Percentiles rank a stretch among this genome's conserved stretches.
Evolutionary conservation across 306 rosid species (phyloP).

Genomic region (Ziziphus jujuba): DNA sequence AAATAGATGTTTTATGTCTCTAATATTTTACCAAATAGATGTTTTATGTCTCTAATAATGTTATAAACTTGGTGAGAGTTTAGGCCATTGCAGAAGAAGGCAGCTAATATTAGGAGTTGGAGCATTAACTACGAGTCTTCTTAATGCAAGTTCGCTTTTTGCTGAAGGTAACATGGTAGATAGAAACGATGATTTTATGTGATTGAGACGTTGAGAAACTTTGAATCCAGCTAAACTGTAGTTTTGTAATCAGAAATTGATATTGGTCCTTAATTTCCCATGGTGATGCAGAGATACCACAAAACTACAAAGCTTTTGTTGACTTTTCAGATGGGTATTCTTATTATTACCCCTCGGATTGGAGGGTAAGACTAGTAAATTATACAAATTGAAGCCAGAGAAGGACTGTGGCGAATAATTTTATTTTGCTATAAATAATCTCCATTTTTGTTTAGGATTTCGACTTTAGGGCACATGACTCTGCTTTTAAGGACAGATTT

Average conservation of each 20-base stretch:
- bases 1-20: neutral
- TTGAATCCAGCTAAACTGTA: neutral
- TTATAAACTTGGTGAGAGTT: slow-evolving; percentile 4
- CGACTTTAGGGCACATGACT: slow-evolving; percentile 93
- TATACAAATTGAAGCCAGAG: neutral
- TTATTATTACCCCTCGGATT: slow-evolving; percentile 79
- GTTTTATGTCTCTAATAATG: neutral
- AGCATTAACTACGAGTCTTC: slow-evolving; percentile 59
- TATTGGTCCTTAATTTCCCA: neutral
- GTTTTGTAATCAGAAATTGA: neutral
- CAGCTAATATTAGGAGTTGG: slow-evolving; percentile 72
- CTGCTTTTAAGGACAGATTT: slow-evolving; percentile 85
- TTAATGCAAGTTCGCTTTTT: slow-evolving; percentile 45
- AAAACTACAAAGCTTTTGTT: slow-evolving; percentile 68
- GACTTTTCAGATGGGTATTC: slow-evolving; percentile 85
- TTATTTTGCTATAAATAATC: neutral
- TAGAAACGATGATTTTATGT: neutral
- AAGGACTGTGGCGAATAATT: neutral
- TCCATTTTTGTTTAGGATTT: slow-evolving; percentile 59
- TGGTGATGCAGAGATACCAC: slow-evolving; percentile 54
- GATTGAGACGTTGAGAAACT: neutral
- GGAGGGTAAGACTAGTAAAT: slow-evolving; percentile 69
- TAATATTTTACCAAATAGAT: neutral
- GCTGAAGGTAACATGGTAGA: slow-evolving; percentile 64
- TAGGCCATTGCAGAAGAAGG: slow-evolving; percentile 74